Conservation (phyloP, 106 monocot species). For the Acorus gramineus region DNA sequence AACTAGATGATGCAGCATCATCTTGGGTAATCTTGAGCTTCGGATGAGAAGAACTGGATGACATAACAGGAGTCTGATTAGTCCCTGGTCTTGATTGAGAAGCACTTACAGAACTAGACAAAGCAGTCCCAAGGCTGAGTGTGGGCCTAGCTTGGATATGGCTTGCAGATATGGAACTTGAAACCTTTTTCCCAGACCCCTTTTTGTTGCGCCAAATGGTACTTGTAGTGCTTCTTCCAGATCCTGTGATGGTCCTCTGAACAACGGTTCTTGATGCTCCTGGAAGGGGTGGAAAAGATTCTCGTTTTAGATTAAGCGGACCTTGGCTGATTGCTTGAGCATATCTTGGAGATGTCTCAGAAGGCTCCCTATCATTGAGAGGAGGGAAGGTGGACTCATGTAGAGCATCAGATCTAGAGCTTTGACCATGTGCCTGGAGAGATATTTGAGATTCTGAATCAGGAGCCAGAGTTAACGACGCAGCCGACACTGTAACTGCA, state of each 20-base stretch:
- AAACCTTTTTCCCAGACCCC: conserved; percentile 8
- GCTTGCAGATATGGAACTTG: conserved; percentile 8
- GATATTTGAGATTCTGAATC: conserved; percentile 17
- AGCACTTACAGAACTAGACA: conserved; percentile 4
- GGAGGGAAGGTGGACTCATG: conserved; percentile 78
- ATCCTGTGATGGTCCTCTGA: conserved; percentile 18
- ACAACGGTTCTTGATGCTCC: conserved; percentile 28
- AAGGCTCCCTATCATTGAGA: conserved; percentile 44
- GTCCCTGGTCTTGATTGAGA: neutral
- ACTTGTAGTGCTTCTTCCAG: conserved; percentile 8
- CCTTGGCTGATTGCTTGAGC: conserved; percentile 47
- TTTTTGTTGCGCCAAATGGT: conserved; percentile 21
- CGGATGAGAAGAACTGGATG: conserved; percentile 1
- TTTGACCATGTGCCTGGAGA: conserved; percentile 7
- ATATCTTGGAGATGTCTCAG: conserved; percentile 45
- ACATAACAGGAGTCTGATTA: neutral
- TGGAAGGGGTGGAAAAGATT: conserved; percentile 84
- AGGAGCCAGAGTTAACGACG: conserved; percentile 22
- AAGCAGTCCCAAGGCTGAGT: neutral
- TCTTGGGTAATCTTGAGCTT: neutral
- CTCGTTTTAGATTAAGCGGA: conserved; percentile 33
- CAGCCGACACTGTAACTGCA: conserved; percentile 17
- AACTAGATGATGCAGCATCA: too few species aligned
- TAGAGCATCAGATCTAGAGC: conserved; percentile 22
- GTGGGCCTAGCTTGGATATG: conserved; percentile 13